These are phyloP conservation scores for Litchi chinensis DNA, from an alignment of 345 rosid species.

Conservation along the genomic window DNA sequence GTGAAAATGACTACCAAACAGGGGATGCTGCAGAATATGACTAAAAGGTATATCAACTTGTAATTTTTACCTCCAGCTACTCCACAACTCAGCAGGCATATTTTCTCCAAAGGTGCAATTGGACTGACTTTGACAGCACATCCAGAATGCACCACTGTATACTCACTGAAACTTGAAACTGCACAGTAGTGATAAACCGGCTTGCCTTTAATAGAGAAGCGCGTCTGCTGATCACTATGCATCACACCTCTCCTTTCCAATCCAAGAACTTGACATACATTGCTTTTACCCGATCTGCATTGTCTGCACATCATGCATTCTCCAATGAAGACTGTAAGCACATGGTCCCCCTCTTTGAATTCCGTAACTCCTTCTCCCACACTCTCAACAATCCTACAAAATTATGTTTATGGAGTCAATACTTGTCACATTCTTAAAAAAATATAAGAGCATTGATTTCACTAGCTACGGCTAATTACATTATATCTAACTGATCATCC, in stretches of 20 bases:
- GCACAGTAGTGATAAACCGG: conserved; percentile 89
- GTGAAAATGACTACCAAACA: neutral
- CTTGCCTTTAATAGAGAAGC: conserved; percentile 76
- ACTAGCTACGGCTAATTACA: neutral
- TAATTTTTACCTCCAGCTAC: conserved; percentile 71
- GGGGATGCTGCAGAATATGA: neutral
- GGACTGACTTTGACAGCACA: conserved; percentile 85
- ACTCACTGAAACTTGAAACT: conserved; percentile 93
- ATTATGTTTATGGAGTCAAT: conserved; percentile 10
- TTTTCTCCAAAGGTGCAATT: conserved; percentile 69
- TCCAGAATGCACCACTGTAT: conserved; percentile 89
- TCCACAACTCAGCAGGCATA: conserved; percentile 92
- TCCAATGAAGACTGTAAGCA: conserved; percentile 81
- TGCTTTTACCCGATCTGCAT: conserved; percentile 77
- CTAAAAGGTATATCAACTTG: neutral
- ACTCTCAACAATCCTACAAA: conserved; percentile 84
- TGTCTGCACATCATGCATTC: conserved; percentile 77
- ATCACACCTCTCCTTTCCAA: conserved; percentile 85
- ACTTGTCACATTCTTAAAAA: neutral
- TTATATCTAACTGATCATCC: neutral
- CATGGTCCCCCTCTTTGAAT: conserved; percentile 83
- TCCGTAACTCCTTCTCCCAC: conserved; percentile 76
- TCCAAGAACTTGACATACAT: conserved; percentile 80
- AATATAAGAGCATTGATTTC: neutral
- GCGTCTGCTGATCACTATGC: conserved; percentile 76